phyloP scores from a whole-genome alignment of 768 basidiomycete genomes.

The Austroboletus festivus region DNA sequence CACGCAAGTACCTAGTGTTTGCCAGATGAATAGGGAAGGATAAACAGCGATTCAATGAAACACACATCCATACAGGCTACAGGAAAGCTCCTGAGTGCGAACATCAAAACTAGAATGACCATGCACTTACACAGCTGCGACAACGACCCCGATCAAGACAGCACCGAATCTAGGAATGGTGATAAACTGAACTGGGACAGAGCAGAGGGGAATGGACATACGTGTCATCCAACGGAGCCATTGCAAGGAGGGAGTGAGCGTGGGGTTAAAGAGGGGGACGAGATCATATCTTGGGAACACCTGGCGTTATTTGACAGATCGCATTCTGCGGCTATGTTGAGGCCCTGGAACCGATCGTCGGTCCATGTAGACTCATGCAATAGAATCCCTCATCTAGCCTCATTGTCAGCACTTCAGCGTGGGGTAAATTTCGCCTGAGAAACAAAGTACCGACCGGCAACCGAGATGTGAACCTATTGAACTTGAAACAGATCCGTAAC shows the following conservation, averaged over 20 bases:
- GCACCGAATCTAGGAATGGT: constrained; percentile 47
- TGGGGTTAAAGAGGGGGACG: neutral
- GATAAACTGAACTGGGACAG: neutral
- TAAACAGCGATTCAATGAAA: constrained; percentile 1
- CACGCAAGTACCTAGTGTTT: constrained; percentile 46
- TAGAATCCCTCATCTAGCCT: too few relatives aligned
- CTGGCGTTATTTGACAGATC: neutral
- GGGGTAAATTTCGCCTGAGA: too few relatives aligned
- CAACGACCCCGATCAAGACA: constrained; percentile 51
- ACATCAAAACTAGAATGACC: constrained; percentile 1
- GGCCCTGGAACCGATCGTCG: too few relatives aligned
- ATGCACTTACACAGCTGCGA: constrained; percentile 47
- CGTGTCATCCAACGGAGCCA: constrained; percentile 37
- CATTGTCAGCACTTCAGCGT: neutral
- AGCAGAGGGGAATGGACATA: constrained; percentile 17
- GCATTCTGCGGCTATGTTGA: too few relatives aligned
- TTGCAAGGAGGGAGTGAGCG: neutral
- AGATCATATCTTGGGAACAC: neutral
- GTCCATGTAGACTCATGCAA: neutral
- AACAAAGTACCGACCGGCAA: too few relatives aligned
- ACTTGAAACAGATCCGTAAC: too few relatives aligned
- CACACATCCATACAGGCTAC: constrained; percentile 52
- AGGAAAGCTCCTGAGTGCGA: neutral
- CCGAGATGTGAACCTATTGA: too few relatives aligned
- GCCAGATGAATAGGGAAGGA: constrained; percentile 4